Conservation (phyloP, 768 basidiomycete species). For the Podaxis rugospora region DNA sequence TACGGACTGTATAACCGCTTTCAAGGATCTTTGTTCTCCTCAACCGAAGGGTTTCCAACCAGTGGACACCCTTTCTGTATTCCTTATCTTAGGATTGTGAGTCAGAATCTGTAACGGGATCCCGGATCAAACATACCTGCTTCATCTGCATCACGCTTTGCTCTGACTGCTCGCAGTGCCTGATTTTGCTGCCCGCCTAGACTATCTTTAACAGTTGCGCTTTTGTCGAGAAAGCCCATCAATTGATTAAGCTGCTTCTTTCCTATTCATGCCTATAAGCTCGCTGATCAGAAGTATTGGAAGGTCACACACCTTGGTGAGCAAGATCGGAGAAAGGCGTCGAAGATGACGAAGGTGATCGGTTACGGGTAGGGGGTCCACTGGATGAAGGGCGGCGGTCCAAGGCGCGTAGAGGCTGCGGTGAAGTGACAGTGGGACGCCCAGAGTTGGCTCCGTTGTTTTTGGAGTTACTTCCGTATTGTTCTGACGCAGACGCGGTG, state of each 20-base stretch:
- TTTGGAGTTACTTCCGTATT: slow-evolving; percentile 34
- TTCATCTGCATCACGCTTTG: slow-evolving; percentile 89
- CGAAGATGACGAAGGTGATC: slow-evolving; percentile 72
- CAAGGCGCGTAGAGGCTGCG: slow-evolving; percentile 71
- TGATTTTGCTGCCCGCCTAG: slow-evolving; percentile 56
- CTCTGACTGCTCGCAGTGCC: slow-evolving; percentile 71
- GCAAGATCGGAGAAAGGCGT: slow-evolving; percentile 85
- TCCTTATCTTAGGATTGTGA: slow-evolving; percentile 62
- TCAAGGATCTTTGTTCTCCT: slow-evolving; percentile 79
- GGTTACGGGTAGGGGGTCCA: slow-evolving; percentile 48
- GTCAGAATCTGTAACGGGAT: slow-evolving; percentile 1
- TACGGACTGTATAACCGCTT: slow-evolving; percentile 69
- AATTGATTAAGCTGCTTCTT: slow-evolving; percentile 86
- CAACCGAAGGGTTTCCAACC: slow-evolving; percentile 87
- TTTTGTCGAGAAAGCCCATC: slow-evolving; percentile 82
- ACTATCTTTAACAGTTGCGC: slow-evolving; percentile 58
- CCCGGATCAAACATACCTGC: slow-evolving; percentile 51
- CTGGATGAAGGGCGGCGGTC: slow-evolving; percentile 70
- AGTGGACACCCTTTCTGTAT: slow-evolving; percentile 85
- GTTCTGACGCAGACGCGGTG: slow-evolving; percentile 23
- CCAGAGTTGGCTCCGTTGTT: slow-evolving; percentile 42
- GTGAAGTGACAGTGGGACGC: slow-evolving; percentile 57
- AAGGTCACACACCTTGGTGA: slow-evolving; percentile 55
- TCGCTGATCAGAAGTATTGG: neutral
- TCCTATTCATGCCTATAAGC: slow-evolving; percentile 34